Evolutionary conservation across 805 yeast species (phyloP).

Genomic region (Yarrowia divulgata): DNA sequence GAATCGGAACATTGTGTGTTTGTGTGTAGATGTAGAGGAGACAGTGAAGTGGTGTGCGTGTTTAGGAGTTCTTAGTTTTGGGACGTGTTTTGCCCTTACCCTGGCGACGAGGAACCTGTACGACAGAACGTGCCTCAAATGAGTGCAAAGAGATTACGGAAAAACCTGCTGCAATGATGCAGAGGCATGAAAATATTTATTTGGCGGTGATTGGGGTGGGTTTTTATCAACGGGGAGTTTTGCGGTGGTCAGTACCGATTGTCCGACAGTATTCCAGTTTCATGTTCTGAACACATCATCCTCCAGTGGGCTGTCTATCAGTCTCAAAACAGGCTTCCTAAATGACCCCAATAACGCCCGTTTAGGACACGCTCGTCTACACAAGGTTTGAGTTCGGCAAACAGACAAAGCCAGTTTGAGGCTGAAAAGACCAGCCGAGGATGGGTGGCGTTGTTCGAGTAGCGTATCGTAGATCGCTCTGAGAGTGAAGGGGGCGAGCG

Average conservation of each 20-base stretch:
- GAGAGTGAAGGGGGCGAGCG: no score
- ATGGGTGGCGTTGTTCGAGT: conserved; percentile 15
- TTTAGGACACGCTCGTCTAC: conserved; percentile 12
- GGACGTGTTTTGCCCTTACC: conserved; percentile 34
- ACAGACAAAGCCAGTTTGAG: not conserved
- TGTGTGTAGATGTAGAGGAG: not conserved
- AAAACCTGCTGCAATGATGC: conserved; percentile 21
- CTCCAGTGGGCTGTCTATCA: conserved; percentile 21
- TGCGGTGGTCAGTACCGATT: no score
- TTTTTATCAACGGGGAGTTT: not conserved
- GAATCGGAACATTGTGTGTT: conserved; percentile 32
- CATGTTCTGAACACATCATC: no score
- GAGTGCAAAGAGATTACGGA: conserved; percentile 7
- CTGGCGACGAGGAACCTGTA: conserved; percentile 11
- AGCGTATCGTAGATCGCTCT: not conserved
- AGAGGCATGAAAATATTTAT: not conserved
- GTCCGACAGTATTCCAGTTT: no score
- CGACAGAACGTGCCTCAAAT: conserved; percentile 9
- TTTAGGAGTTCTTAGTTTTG: not conserved
- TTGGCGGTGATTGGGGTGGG: not conserved
- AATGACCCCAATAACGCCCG: conserved; percentile 4
- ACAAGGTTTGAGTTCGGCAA: conserved; percentile 10
- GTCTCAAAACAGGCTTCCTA: conserved; percentile 3
- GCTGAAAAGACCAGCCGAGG: not conserved
- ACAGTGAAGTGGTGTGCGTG: conserved; percentile 9